Percentiles rank a stretch among this genome's conserved stretches.
phyloP scores from a whole-genome alignment of 2,329 filamentous ascomycete genomes.

The Tolypocladium album region DNA sequence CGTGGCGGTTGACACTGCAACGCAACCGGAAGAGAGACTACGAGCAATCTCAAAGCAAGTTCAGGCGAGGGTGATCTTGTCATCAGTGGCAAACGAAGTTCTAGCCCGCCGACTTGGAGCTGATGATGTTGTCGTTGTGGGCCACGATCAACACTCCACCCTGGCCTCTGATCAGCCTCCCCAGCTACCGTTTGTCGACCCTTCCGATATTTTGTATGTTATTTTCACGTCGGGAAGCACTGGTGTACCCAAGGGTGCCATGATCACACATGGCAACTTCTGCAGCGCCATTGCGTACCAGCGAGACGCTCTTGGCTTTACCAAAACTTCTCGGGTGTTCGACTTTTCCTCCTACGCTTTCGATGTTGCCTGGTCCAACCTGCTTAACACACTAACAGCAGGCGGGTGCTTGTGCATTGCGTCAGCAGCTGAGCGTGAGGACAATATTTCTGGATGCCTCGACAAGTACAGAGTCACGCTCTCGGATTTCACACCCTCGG shows the following conservation, averaged over 20 bases:
- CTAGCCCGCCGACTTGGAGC: conserved; percentile 2
- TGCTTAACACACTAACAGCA: neutral
- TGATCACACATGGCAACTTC: conserved; percentile 9
- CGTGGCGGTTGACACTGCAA: conserved; percentile 14
- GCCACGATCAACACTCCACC: neutral
- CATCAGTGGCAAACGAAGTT: conserved; percentile 4
- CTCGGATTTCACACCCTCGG: conserved; percentile 8
- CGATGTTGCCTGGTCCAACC: conserved; percentile 3
- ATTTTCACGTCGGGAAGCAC: conserved; percentile 16
- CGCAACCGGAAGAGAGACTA: conserved; percentile 7
- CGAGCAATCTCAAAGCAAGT: conserved; percentile 7
- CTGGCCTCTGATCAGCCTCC: neutral
- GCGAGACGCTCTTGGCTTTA: conserved; percentile 3
- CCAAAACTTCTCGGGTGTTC: conserved; percentile 1
- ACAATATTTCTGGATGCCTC: conserved; percentile 5
- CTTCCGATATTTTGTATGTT: conserved; percentile 7
- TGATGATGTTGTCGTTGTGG: neutral
- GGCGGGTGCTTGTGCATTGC: conserved; percentile 7
- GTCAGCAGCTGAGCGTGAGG: conserved; percentile 3
- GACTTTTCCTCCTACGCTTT: conserved; percentile 9
- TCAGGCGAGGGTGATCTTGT: conserved; percentile 6
- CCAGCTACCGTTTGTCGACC: conserved; percentile 1
- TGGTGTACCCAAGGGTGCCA: conserved; percentile 12
- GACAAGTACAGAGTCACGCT: conserved; percentile 3
- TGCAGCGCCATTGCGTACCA: conserved; percentile 4